A percentile compares a stretch with the other conserved stretches of the same genome.
Conservation (phyloP, 148 eudicot species). For the Mesembryanthemum crystallinum region DNA sequence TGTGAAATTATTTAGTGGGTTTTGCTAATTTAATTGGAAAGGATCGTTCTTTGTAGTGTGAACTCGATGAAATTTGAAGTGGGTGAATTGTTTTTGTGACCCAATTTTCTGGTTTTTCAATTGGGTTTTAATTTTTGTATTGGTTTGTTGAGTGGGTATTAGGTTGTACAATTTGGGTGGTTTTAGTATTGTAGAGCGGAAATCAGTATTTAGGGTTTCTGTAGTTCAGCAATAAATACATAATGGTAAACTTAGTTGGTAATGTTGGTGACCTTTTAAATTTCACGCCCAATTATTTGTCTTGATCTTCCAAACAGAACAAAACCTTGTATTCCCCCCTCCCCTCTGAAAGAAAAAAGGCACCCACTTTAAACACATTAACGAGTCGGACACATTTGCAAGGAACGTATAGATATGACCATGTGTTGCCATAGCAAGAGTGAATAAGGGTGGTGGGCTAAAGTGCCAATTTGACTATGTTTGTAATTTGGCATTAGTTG, state of each 20-base stretch:
- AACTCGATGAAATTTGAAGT: neutral
- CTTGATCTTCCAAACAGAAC: too few species aligned
- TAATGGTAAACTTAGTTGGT: neutral
- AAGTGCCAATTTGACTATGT: neutral
- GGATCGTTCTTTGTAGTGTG: constrained; percentile 2
- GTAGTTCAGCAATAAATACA: neutral
- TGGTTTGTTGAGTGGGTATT: neutral
- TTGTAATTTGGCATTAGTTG: neutral
- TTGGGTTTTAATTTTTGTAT: too few species aligned
- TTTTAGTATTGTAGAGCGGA: neutral
- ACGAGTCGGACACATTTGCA: too few species aligned
- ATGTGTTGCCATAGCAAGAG: neutral
- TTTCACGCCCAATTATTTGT: neutral
- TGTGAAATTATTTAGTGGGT: neutral
- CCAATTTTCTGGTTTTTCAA: too few species aligned
- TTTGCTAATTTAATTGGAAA: neutral
- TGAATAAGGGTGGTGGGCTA: neutral
- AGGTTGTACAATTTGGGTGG: neutral
- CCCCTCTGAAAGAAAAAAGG: too few species aligned
- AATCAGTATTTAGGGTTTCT: neutral
- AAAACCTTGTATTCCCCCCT: too few species aligned
- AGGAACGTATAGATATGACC: too few species aligned
- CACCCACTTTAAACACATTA: too few species aligned
- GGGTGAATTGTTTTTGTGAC: neutral
- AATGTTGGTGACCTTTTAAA: neutral